Evolutionary conservation across 179 eudicot genomes (phyloP).

Genomic region (Spergularia azorica): DNA sequence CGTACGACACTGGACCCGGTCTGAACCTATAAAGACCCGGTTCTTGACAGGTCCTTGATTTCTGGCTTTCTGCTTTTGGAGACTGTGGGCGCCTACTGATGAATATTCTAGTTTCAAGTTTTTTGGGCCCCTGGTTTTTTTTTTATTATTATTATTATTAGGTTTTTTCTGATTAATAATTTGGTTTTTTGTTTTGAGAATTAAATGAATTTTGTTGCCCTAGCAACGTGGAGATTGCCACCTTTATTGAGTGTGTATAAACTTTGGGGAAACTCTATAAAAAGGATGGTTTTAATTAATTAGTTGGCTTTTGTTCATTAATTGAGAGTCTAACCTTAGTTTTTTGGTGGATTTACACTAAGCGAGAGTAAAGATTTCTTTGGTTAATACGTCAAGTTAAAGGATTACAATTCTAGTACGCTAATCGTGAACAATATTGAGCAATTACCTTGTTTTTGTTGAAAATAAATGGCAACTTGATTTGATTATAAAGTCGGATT

Average conservation of each 20-base stretch:
- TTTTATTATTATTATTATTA: background rate
- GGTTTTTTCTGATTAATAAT: too few relatives aligned
- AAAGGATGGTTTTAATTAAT: constrained; percentile 8
- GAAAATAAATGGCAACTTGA: too few relatives aligned
- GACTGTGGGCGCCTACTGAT: constrained; percentile 27
- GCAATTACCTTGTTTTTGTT: background rate
- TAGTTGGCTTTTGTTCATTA: constrained; percentile 18
- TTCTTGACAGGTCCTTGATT: background rate
- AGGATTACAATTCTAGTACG: background rate
- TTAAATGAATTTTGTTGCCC: constrained; percentile 11
- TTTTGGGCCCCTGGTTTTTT: constrained; percentile 24
- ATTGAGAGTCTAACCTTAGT: constrained; percentile 17
- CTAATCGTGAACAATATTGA: background rate
- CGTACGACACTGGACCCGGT: constrained; percentile 29
- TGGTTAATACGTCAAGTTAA: constrained; percentile 19
- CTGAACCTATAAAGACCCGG: constrained; percentile 4
- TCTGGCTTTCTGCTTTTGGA: background rate
- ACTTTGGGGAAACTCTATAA: background rate
- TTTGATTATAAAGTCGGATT: too few relatives aligned
- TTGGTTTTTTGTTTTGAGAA: background rate
- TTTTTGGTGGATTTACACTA: constrained; percentile 21
- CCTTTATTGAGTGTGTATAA: background rate
- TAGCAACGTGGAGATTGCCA: constrained; percentile 23
- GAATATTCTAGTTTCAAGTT: background rate
- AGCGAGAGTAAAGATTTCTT: constrained; percentile 10